Percentiles rank a stretch among this genome's conserved stretches.
Evolutionary conservation across 768 basidiomycete genomes (phyloP).

Genomic region (Ramaria rubella): DNA sequence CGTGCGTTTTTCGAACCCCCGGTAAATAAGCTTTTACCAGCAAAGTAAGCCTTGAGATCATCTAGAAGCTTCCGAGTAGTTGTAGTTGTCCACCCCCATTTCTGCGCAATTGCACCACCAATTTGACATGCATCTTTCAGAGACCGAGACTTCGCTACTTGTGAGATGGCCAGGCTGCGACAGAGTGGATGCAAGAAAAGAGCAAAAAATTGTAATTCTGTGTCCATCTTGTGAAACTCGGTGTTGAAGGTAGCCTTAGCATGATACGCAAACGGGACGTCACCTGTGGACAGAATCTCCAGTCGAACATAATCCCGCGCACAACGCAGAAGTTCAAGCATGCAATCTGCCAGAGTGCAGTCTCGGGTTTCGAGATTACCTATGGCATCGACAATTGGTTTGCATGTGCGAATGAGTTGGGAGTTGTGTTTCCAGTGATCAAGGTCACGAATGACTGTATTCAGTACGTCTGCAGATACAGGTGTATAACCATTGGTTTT

Average conservation of each 20-base stretch:
- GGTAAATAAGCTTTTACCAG: too few species aligned
- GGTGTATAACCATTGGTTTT: too few species aligned
- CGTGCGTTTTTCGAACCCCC: too few species aligned
- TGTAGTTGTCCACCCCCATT: too few species aligned
- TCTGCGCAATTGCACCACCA: too few species aligned
- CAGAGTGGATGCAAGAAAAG: slow-evolving; percentile 33
- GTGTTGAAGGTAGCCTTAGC: slow-evolving; percentile 21
- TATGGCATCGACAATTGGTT: slow-evolving; percentile 31
- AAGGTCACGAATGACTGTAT: too few species aligned
- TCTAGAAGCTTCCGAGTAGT: too few species aligned
- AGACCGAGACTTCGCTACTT: slow-evolving; percentile 15
- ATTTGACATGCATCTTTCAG: too few species aligned
- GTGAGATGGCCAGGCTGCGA: slow-evolving; percentile 26
- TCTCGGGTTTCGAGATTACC: slow-evolving; percentile 26
- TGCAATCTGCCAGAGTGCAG: slow-evolving; percentile 29
- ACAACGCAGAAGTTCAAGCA: slow-evolving; percentile 27
- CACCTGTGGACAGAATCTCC: slow-evolving; percentile 14
- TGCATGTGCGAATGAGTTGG: too few species aligned
- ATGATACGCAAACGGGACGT: slow-evolving; percentile 23
- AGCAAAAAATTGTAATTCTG: slow-evolving; percentile 25
- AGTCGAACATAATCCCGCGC: slow-evolving; percentile 18
- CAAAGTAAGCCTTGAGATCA: too few species aligned
- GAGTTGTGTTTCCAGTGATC: too few species aligned
- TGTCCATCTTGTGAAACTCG: slow-evolving; percentile 30
- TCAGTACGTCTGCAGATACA: too few species aligned